Base-by-base conservation (phyloP, 192 early-diverging fungal genomes). In the Rhizoclosmatium globosum region DNA sequence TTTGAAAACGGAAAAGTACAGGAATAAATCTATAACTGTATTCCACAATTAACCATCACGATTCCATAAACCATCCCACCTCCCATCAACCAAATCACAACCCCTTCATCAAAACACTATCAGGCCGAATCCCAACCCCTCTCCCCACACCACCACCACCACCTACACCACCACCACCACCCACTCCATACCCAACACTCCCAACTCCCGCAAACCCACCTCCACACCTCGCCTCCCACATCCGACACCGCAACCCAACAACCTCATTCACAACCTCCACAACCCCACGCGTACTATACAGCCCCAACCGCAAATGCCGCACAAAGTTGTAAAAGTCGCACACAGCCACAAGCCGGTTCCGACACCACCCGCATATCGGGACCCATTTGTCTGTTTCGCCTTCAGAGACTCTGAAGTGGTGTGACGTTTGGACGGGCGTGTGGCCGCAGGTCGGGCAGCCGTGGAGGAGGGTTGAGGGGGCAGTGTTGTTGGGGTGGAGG, bases 251-350 rank as follows among this genome's bases (percentile, higher is more conserved):
- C 76, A 96, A 84, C 19, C 92, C 91, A 62, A 96, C 86, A 11
- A 92, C 89, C 79, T 99, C 97, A 42, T 89, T 82, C 82, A 94
- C 97, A 41, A 98, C 75, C 64, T 97, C 95, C 75, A 89, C 88
- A 42, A 90, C 87, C 0, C 87, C 83, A 57, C 95, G 89, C 66
- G 88, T 92, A n/a, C 90, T 89, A 83, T 94, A 98, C 45, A 95
- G 87, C 0, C 97, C 95, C 74, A 95, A 94, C 70, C 93, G 90
- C 56, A 98, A 85, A 71, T 98, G 94, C 44, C 95, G 91, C 53
- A 97, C 92, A 86, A 98, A 97, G 31, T 93, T 92, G 85, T 98
- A 99, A 80, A 99, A 99, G 76, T 99, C 98, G 78, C 95, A 95
- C 3, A 94, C 95, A 2, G 97, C 95, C 7, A 98, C 94, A 11